Percentiles rank a stretch among this genome's conserved stretches.
Conservation (phyloP, 306 rosid genomes). For the Ziziphus jujuba region DNA sequence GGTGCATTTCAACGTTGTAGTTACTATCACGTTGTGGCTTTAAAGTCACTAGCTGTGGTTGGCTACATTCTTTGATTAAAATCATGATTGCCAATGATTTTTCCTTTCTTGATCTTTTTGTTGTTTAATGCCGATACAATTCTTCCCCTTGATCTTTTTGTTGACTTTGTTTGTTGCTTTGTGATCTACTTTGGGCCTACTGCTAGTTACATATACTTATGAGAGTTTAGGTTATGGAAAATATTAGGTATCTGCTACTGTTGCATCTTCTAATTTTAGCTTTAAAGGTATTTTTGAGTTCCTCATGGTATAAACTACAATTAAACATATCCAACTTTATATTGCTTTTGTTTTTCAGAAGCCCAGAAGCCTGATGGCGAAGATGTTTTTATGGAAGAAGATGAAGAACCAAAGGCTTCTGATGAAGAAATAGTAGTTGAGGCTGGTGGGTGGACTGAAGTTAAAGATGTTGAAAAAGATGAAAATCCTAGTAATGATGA, state of each 20-base stretch:
- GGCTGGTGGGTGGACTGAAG: conserved; percentile 91
- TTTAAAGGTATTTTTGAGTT: not conserved
- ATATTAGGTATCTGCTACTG: too few species aligned
- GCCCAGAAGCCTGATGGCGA: conserved; percentile 77
- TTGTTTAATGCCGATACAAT: too few species aligned
- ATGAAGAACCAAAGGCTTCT: conserved; percentile 52
- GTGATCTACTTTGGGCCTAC: too few species aligned
- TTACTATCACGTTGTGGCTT: too few species aligned
- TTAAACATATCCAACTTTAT: conserved; percentile 4
- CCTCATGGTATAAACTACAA: not conserved
- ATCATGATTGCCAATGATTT: too few species aligned
- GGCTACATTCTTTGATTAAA: too few species aligned
- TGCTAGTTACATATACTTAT: too few species aligned
- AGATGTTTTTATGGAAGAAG: conserved; percentile 88
- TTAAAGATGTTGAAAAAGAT: conserved; percentile 53
- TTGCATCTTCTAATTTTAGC: not conserved
- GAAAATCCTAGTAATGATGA: conserved; percentile 53
- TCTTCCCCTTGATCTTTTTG: not conserved
- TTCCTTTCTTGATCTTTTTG: too few species aligned
- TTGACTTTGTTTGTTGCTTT: too few species aligned
- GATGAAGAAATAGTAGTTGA: conserved; percentile 50
- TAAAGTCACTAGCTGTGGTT: too few species aligned
- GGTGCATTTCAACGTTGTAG: too few species aligned
- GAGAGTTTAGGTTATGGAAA: too few species aligned
- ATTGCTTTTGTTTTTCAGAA: conserved; percentile 52